Conservation (phyloP, 768 basidiomycete species). For the Termitomyces sp. region DNA sequence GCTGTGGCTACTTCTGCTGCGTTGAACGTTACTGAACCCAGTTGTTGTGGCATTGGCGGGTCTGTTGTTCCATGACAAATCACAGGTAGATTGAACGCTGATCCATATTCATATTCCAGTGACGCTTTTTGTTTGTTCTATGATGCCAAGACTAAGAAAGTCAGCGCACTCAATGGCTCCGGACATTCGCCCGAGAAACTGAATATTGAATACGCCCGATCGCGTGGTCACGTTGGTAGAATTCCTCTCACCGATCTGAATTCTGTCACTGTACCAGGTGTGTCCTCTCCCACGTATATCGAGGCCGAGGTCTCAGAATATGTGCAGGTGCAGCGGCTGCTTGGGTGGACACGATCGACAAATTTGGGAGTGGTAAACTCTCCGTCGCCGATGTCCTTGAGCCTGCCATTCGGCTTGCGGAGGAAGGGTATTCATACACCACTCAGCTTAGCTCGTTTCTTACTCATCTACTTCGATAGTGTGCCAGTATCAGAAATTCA, state of each 20-base stretch:
- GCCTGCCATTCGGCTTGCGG: constrained; percentile 89
- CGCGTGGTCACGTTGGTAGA: constrained; percentile 61
- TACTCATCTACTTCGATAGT: constrained; percentile 27
- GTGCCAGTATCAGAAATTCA: constrained; percentile 87
- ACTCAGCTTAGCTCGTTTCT: not conserved
- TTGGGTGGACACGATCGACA: constrained; percentile 86
- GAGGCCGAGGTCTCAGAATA: not conserved
- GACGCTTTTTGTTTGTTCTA: constrained; percentile 94
- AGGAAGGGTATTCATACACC: constrained; percentile 63
- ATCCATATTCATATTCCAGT: constrained; percentile 35
- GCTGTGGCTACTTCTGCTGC: constrained; percentile 93
- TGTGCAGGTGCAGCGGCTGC: constrained; percentile 81
- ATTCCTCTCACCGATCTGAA: constrained; percentile 85
- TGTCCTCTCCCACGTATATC: constrained; percentile 5
- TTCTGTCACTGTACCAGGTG: constrained; percentile 85
- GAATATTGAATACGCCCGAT: constrained; percentile 64
- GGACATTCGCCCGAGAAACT: constrained; percentile 82
- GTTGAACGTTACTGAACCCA: constrained; percentile 87
- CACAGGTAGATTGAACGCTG: not conserved
- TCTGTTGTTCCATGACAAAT: constrained; percentile 25
- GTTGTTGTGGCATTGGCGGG: constrained; percentile 92
- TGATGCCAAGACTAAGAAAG: constrained; percentile 73
- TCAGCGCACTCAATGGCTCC: constrained; percentile 90
- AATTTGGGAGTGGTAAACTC: constrained; percentile 72
- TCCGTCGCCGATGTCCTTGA: constrained; percentile 65